Evolutionary conservation across 768 basidiomycete genomes (phyloP).

Genomic region (Xerocomellus chrysenteron): DNA sequence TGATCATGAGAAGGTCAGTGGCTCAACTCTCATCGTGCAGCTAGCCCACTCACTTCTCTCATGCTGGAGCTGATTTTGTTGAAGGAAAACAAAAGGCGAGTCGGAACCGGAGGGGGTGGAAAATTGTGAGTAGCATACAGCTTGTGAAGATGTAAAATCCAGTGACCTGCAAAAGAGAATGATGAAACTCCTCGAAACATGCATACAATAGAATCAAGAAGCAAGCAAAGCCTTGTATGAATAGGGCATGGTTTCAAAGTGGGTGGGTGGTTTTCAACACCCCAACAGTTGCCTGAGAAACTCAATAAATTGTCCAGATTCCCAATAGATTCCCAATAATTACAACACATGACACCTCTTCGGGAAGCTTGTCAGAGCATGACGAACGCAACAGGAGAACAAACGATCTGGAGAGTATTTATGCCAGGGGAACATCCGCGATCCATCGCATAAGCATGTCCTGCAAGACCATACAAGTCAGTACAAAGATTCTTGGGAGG

Average conservation of each 20-base stretch:
- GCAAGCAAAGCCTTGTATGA: background rate
- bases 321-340: background rate
- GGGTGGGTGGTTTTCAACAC: background rate
- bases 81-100: too few relatives aligned
- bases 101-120: too few relatives aligned
- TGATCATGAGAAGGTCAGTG: too few relatives aligned
- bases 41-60: too few relatives aligned
- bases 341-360: background rate
- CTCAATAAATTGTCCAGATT: background rate
- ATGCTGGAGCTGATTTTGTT: too few relatives aligned
- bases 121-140: too few relatives aligned
- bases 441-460: constrained; percentile 65
- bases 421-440: constrained; percentile 46
- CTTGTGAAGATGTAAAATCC: too few relatives aligned
- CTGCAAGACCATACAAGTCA: constrained; percentile 30
- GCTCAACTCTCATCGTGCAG: too few relatives aligned
- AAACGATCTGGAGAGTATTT: background rate
- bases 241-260: background rate
- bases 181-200: background rate
- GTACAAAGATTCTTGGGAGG: background rate
- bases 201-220: background rate
- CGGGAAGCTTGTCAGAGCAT: background rate
- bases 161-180: background rate
- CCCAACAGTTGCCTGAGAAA: background rate
- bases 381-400: background rate